phyloP scores from a whole-genome alignment of 1,284 basidiomycete species.

The Pholiota adiposa region DNA sequence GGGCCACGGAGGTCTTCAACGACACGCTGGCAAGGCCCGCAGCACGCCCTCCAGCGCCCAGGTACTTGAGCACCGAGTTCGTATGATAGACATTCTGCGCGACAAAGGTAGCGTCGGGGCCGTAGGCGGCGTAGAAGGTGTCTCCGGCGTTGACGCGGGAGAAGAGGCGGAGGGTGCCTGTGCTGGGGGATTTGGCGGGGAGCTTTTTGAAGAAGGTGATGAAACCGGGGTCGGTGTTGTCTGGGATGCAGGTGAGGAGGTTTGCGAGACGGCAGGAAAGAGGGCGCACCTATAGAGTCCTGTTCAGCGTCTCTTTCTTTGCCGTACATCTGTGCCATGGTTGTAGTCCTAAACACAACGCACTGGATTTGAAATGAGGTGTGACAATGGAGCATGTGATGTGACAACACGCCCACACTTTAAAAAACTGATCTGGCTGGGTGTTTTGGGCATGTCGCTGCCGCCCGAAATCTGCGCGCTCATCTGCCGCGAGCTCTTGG shows the following conservation, averaged over 20 bases:
- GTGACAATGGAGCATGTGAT: not conserved
- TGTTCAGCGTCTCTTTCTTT: conserved; percentile 65
- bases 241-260: conserved; percentile 28
- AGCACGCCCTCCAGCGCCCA: conserved; percentile 63
- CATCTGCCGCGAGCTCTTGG: conserved; percentile 15
- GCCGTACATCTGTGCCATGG: conserved; percentile 67
- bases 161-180: conserved; percentile 84
- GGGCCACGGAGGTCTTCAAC: conserved; percentile 83
- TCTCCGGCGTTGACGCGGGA: conserved; percentile 56
- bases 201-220: conserved; percentile 74
- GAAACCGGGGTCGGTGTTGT: conserved; percentile 77
- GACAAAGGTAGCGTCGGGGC: conserved; percentile 86
- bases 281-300: conserved; percentile 40
- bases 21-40: conserved; percentile 78
- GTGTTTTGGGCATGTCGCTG: too few species aligned
- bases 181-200: conserved; percentile 67
- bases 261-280: not conserved
- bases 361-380: not conserved
- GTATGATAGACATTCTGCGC: conserved; percentile 88
- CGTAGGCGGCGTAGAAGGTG: conserved; percentile 90
- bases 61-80: conserved; percentile 84
- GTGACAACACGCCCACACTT: not conserved
- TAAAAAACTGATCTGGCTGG: too few species aligned
- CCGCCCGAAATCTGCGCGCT: conserved; percentile 21
- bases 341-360: not conserved